Conservation (phyloP, 2,329 filamentous ascomycete genomes). For the Epichloe festucae region DNA sequence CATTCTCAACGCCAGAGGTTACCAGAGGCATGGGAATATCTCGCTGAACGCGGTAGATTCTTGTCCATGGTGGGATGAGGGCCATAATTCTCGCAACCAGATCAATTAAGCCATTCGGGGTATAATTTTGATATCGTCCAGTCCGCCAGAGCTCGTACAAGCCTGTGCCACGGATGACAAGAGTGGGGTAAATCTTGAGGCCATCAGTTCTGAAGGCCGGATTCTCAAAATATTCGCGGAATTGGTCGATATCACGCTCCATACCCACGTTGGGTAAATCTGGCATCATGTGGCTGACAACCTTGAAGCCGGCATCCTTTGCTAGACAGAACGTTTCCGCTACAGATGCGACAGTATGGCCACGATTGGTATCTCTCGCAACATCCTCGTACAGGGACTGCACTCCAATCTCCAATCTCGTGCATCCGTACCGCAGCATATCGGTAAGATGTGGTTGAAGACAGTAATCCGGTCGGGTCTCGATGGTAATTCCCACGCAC, state of each 20-base stretch:
- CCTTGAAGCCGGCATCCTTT: constrained; percentile 97
- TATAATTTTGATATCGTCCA: constrained; percentile 96
- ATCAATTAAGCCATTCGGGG: constrained; percentile 90
- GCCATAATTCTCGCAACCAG: constrained; percentile 93
- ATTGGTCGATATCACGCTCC: constrained; percentile 94
- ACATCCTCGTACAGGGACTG: constrained; percentile 97
- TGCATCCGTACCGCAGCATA: constrained; percentile 98
- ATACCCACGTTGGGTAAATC: constrained; percentile 96
- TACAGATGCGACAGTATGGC: constrained; percentile 88
- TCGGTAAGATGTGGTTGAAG: constrained; percentile 86
- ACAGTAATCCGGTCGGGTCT: constrained; percentile 94
- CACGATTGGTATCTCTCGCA: constrained; percentile 92
- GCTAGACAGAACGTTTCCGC: constrained; percentile 95
- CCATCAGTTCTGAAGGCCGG: constrained; percentile 93
- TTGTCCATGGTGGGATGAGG: constrained; percentile 90
- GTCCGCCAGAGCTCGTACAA: constrained; percentile 97
- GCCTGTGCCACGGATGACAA: constrained; percentile 92
- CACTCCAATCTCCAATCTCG: constrained; percentile 84
- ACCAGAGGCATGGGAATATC: constrained; percentile 99
- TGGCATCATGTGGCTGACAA: constrained; percentile 99
- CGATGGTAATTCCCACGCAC: constrained; percentile 96
- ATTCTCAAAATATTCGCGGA: constrained; percentile 95
- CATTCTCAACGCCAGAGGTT: constrained; percentile 96
- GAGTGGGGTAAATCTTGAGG: constrained; percentile 92
- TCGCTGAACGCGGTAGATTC: constrained; percentile 95